Evolutionary conservation across 495 filamentous ascomycete genomes (phyloP).

Genomic region (Podospora pseudocomata): DNA sequence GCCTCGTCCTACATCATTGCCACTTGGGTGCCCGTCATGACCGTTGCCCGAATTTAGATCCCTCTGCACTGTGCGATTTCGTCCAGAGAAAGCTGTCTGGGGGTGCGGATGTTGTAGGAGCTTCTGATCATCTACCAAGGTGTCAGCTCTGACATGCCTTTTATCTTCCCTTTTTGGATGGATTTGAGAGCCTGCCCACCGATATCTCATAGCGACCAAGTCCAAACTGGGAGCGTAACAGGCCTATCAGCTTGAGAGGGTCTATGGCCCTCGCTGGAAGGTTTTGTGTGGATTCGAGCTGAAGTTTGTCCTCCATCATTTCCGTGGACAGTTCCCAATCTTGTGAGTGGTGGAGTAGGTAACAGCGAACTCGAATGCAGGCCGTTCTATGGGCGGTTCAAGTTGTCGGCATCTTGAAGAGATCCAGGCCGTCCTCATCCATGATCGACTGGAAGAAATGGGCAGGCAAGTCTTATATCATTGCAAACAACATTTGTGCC

Average conservation of each 20-base stretch:
- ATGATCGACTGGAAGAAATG: too few relatives aligned
- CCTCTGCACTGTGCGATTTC: slow-evolving; percentile 7
- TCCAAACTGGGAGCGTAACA: background rate
- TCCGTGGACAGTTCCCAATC: background rate
- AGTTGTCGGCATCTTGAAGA: too few relatives aligned
- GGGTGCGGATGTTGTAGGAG: background rate
- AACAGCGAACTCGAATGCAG: too few relatives aligned
- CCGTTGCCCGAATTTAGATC: background rate
- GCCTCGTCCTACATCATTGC: too few relatives aligned
- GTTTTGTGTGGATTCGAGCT: background rate
- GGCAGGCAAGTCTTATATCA: too few relatives aligned
- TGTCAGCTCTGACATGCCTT: background rate
- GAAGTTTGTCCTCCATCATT: background rate
- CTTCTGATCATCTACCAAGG: background rate
- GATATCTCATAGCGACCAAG: background rate
- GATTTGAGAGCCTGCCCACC: background rate
- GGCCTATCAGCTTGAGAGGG: background rate
- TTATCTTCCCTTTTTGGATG: background rate
- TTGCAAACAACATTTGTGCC: background rate
- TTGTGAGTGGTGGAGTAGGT: too few relatives aligned
- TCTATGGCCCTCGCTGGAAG: background rate
- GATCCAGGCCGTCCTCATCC: too few relatives aligned
- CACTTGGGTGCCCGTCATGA: too few relatives aligned
- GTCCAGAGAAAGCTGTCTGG: background rate
- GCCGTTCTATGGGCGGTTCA: too few relatives aligned